Percentiles rank a stretch among this genome's conserved stretches.
These are phyloP conservation scores for Penicillium verhagenii DNA, from an alignment of 495 filamentous ascomycete species.

Conservation along the genomic window DNA sequence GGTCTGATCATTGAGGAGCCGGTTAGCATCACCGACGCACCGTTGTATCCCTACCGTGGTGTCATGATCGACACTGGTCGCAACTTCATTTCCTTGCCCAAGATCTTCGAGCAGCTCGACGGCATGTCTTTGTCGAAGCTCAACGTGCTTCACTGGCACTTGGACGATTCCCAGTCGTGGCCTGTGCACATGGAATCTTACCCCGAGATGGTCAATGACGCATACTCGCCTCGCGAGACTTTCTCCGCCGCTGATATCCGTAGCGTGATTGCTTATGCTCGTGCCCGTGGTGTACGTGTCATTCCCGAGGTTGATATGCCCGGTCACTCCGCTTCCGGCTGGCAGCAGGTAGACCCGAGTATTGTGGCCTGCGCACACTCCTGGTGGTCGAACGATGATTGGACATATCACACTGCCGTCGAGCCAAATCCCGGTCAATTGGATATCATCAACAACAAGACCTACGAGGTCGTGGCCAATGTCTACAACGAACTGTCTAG, in stretches of 20 bases:
- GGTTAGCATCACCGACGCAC: conserved; percentile 45
- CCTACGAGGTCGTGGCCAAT: conserved; percentile 50
- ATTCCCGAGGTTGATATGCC: conserved; percentile 55
- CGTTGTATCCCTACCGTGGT: conserved; percentile 49
- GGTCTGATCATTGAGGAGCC: conserved; percentile 50
- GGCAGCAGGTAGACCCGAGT: conserved; percentile 52
- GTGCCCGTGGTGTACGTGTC: conserved; percentile 47
- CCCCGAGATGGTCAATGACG: conserved; percentile 54
- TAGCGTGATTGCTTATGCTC: conserved; percentile 46
- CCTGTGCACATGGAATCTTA: conserved; percentile 48
- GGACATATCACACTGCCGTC: conserved; percentile 51
- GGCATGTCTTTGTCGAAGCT: conserved; percentile 54
- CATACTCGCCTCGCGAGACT: conserved; percentile 49
- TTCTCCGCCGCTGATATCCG: conserved; percentile 39
- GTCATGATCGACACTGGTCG: conserved; percentile 53
- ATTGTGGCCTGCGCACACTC: conserved; percentile 52
- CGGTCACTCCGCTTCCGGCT: conserved; percentile 50
- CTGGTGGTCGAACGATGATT: conserved; percentile 59
- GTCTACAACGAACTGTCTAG: conserved; percentile 53
- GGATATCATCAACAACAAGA: conserved; percentile 54
- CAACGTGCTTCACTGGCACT: conserved; percentile 53
- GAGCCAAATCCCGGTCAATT: conserved; percentile 58
- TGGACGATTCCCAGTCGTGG: conserved; percentile 53
- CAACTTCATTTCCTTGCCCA: conserved; percentile 47
- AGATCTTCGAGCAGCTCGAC: conserved; percentile 52